Percentiles rank a stretch among this genome's conserved stretches.
phyloP scores from a whole-genome alignment of 2,329 filamentous ascomycete genomes.

The Verticillium longisporum region DNA sequence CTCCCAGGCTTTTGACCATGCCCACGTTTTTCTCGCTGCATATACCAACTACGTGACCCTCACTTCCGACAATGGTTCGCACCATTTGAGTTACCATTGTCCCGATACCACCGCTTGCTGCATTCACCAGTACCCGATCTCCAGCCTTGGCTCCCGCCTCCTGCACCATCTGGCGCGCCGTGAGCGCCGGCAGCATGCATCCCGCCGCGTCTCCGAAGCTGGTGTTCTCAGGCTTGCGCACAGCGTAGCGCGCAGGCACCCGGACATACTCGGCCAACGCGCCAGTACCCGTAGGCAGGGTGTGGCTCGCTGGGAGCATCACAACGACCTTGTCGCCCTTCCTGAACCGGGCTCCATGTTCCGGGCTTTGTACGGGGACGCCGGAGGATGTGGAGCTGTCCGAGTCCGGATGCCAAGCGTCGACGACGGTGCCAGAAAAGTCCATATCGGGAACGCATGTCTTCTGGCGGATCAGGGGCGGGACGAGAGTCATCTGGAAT shows the following conservation, averaged over 20 bases:
- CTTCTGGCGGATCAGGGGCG: conserved; percentile 26
- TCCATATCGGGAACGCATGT: conserved; percentile 34
- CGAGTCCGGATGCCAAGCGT: conserved; percentile 20
- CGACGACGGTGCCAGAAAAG: conserved; percentile 31
- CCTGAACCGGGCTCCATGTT: conserved; percentile 11
- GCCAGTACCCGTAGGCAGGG: conserved; percentile 26
- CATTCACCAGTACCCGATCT: conserved; percentile 38
- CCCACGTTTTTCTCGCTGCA: conserved; percentile 39
- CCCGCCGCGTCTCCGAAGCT: conserved; percentile 26
- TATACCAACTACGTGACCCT: conserved; percentile 36
- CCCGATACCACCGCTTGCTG: conserved; percentile 44
- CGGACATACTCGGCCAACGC: conserved; percentile 32
- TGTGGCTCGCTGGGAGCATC: conserved; percentile 25
- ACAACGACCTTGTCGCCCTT: conserved; percentile 28
- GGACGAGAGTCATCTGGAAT: conserved; percentile 32
- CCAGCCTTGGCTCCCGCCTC: conserved; percentile 29
- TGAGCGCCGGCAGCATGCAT: conserved; percentile 27
- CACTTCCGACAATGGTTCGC: conserved; percentile 26
- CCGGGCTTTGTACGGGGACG: neutral
- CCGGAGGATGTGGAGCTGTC: neutral
- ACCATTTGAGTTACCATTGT: conserved; percentile 37
- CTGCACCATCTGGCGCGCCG: conserved; percentile 28
- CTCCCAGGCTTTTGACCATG: conserved; percentile 38
- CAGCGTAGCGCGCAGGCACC: conserved; percentile 24
- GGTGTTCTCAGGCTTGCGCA: conserved; percentile 21